Conservation (phyloP, 164 flowering plant genomes). For the Saururus chinensis region DNA sequence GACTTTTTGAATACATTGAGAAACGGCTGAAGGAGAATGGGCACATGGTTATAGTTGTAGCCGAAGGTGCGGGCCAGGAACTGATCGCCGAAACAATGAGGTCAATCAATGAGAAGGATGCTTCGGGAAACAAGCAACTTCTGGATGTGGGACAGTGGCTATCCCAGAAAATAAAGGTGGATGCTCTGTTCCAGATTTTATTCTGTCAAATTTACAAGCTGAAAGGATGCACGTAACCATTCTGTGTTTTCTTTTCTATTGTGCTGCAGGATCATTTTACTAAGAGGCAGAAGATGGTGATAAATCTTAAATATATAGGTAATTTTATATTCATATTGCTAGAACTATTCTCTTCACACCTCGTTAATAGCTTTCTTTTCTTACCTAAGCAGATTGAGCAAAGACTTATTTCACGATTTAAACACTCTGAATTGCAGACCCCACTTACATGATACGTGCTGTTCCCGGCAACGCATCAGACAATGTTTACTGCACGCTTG, state of each 20-base stretch:
- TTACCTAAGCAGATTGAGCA: neutral
- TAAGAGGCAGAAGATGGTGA: constrained; percentile 19
- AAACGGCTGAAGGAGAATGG: constrained; percentile 44
- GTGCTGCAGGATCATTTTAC: constrained; percentile 31
- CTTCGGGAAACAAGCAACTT: constrained; percentile 73
- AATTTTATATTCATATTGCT: neutral
- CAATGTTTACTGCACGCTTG: constrained; percentile 50
- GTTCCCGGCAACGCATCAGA: constrained; percentile 52
- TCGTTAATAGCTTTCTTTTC: neutral
- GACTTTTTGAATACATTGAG: constrained; percentile 42
- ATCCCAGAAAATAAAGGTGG: constrained; percentile 61
- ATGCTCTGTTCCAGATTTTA: neutral
- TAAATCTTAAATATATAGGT: constrained; percentile 49
- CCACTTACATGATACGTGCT: constrained; percentile 56
- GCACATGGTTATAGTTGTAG: constrained; percentile 53
- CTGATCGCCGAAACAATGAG: constrained; percentile 29
- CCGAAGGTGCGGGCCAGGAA: constrained; percentile 67
- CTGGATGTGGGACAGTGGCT: constrained; percentile 77
- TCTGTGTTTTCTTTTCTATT: neutral
- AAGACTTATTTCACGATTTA: neutral
- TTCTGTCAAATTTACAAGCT: neutral
- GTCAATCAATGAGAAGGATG: constrained; percentile 43
- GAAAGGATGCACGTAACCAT: too few relatives aligned
- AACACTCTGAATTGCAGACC: constrained; percentile 26
- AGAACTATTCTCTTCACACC: neutral